These are phyloP conservation scores for Penicillium concentricum DNA, from an alignment of 2,329 filamentous ascomycete species.

Conservation along the genomic window DNA sequence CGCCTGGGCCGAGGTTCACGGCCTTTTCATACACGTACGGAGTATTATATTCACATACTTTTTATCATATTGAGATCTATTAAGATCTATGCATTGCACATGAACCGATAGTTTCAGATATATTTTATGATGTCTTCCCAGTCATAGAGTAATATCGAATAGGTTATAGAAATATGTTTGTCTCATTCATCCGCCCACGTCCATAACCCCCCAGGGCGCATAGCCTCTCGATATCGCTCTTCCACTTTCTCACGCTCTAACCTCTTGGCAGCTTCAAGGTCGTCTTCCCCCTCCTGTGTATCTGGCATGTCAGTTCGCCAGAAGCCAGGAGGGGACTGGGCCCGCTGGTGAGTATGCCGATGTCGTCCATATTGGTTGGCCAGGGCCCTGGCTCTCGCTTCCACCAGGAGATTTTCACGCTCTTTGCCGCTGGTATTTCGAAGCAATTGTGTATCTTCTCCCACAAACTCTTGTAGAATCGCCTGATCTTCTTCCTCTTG, in stretches of 20 bases:
- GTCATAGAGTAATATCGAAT: neutral
- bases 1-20: conserved; percentile 26
- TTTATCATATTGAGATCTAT: neutral
- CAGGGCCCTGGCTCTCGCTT: conserved; percentile 71
- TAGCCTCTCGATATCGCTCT: conserved; percentile 77
- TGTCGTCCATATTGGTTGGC: conserved; percentile 77
- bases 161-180: neutral
- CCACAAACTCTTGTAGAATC: conserved; percentile 56
- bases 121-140: neutral
- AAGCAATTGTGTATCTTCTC: conserved; percentile 38
- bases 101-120: neutral
- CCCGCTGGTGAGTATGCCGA: conserved; percentile 69
- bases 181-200: conserved; percentile 73
- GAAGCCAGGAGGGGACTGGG: conserved; percentile 76
- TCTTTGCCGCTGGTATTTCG: conserved; percentile 58
- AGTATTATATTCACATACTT: too few species aligned
- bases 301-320: conserved; percentile 88
- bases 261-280: conserved; percentile 64
- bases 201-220: conserved; percentile 73
- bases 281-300: conserved; percentile 73
- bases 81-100: neutral
- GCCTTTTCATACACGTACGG: neutral
- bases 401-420: conserved; percentile 65
- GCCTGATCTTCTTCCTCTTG: conserved; percentile 26
- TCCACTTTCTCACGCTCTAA: conserved; percentile 65